Evolutionary conservation across 108 stramenopile genomes (phyloP).

Genomic region (Nitzschia putrida): DNA sequence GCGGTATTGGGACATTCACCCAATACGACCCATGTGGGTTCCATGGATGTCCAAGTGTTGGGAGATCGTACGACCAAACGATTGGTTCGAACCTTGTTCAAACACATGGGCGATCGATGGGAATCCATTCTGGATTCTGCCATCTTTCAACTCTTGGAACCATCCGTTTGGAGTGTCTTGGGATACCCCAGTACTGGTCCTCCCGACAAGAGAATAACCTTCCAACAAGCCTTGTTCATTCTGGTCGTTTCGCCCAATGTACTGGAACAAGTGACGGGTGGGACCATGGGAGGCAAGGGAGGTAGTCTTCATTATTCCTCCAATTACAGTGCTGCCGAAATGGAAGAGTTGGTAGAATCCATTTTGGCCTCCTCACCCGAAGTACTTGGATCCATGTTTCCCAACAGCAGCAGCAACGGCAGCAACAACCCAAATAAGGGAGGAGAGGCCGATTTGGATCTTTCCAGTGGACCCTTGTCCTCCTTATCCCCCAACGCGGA

Average conservation of each 20-base stretch:
- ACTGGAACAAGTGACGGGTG: no score
- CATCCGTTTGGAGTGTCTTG: conserved; percentile 10
- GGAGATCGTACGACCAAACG: no score
- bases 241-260: no score
- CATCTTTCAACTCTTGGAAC: conserved; percentile 8
- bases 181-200: not conserved
- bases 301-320: not conserved
- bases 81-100: no score
- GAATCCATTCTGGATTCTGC: no score
- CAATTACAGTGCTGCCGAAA: not conserved
- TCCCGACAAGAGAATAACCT: not conserved
- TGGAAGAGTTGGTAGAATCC: not conserved
- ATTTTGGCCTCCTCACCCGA: not conserved
- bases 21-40: no score
- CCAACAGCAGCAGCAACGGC: not conserved
- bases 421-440: not conserved
- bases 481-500: no score
- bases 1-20: no score
- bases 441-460: not conserved
- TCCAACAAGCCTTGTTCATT: not conserved
- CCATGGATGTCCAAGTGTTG: no score
- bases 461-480: not conserved
- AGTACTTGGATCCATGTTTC: conserved; percentile 12
- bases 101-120: no score
- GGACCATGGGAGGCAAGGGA: no score